A percentile compares a stretch with the other conserved stretches of the same genome.
These are phyloP conservation scores for Rhizopogon vulgaris DNA, from an alignment of 768 basidiomycete species.

Conservation along the genomic window DNA sequence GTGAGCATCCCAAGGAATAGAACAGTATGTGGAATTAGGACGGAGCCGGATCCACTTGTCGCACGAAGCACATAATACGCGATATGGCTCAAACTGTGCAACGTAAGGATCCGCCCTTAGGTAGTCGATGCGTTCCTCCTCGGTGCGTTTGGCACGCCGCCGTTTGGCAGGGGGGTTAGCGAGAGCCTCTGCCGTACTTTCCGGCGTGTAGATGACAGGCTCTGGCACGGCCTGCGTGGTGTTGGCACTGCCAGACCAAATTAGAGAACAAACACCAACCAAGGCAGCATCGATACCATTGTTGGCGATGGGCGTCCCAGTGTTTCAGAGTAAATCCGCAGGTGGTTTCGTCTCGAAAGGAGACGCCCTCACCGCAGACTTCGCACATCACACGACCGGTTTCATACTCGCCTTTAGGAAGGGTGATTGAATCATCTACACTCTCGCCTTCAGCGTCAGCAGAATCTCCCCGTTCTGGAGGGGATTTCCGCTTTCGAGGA, in stretches of 20 bases:
- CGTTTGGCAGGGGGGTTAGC: conserved; percentile 52
- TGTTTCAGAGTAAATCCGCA: conserved; percentile 61
- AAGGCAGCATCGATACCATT: conserved; percentile 37
- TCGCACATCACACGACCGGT: conserved; percentile 62
- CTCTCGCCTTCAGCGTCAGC: conserved; percentile 10
- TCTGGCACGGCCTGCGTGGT: conserved; percentile 27
- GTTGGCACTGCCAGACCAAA: conserved; percentile 16
- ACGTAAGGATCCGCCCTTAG: conserved; percentile 67
- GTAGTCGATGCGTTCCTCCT: conserved; percentile 72
- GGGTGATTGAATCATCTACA: conserved; percentile 7
- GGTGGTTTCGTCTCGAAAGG: conserved; percentile 59
- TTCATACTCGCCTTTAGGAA: conserved; percentile 50
- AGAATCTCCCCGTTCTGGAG: conserved; percentile 19
- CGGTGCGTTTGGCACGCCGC: conserved; percentile 68
- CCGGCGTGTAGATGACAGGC: conserved; percentile 38
- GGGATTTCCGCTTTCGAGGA: conserved; percentile 35
- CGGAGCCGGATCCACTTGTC: conserved; percentile 85
- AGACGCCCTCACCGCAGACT: conserved; percentile 52
- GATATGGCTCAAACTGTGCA: conserved; percentile 74
- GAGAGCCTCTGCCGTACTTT: conserved; percentile 34
- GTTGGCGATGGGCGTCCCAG: conserved; percentile 61
- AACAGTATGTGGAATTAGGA: conserved; percentile 82
- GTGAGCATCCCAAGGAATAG: conserved; percentile 86
- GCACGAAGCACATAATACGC: conserved; percentile 73
- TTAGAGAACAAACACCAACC: conserved; percentile 3